A percentile compares a stretch with the other conserved stretches of the same genome.
Evolutionary conservation across 768 basidiomycete species (phyloP).

Genomic region (Naganishia antarctica): DNA sequence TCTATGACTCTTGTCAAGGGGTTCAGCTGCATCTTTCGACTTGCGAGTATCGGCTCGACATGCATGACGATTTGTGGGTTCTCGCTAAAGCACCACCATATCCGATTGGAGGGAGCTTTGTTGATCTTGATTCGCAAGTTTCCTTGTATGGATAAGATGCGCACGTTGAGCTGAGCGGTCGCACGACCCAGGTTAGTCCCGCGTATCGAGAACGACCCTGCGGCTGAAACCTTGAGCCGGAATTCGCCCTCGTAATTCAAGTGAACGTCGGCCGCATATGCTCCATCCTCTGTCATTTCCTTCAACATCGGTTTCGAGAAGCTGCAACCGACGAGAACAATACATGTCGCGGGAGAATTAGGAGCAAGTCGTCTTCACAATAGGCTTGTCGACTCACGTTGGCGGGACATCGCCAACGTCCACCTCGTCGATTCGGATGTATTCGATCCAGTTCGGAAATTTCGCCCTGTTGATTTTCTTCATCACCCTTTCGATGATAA

Average conservation of each 20-base stretch:
- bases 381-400: slow-evolving; percentile 31
- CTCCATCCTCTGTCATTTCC: slow-evolving; percentile 88
- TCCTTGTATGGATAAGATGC: slow-evolving; percentile 83
- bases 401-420: slow-evolving; percentile 78
- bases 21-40: slow-evolving; percentile 87
- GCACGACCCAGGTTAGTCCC: slow-evolving; percentile 65
- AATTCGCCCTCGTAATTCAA: slow-evolving; percentile 65
- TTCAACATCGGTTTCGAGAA: slow-evolving; percentile 98
- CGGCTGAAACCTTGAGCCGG: slow-evolving; percentile 64
- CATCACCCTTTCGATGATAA: slow-evolving; percentile 82
- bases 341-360: slow-evolving; percentile 9
- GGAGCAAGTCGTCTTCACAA: background rate
- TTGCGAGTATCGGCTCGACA: slow-evolving; percentile 90
- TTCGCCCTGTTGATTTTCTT: slow-evolving; percentile 90
- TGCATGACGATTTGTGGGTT: slow-evolving; percentile 80
- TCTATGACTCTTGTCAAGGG: slow-evolving; percentile 89
- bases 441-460: slow-evolving; percentile 75
- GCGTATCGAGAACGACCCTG: slow-evolving; percentile 6
- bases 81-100: slow-evolving; percentile 89
- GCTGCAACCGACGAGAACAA: no score
- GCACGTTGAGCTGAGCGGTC: slow-evolving; percentile 66
- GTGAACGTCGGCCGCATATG: slow-evolving; percentile 81
- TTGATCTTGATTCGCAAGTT: slow-evolving; percentile 79
- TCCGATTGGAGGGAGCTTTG: slow-evolving; percentile 85
- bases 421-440: slow-evolving; percentile 80